These are phyloP conservation scores for Fimicolochytrium jonesii DNA, from an alignment of 192 early-diverging fungal species.

Conservation along the genomic window DNA sequence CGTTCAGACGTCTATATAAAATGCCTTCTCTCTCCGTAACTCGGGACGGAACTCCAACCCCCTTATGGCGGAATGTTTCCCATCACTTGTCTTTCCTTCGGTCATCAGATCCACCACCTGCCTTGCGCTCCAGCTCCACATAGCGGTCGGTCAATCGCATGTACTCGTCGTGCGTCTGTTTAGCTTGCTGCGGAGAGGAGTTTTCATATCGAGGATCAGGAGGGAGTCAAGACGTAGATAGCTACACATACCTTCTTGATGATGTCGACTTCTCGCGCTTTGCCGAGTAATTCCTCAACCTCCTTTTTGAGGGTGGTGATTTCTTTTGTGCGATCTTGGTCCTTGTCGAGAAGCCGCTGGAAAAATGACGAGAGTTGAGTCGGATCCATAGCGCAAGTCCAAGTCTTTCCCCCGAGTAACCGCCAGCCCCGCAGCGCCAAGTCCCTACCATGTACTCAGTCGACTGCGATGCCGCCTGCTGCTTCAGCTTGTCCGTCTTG, in stretches of 20 bases:
- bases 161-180: constrained; percentile 27
- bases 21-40: too few relatives aligned
- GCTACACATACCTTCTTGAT: too few relatives aligned
- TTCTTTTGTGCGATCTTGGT: constrained; percentile 17
- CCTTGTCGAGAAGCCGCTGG: constrained; percentile 21
- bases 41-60: too few relatives aligned
- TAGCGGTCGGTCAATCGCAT: constrained; percentile 34
- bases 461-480: constrained; percentile 33
- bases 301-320: constrained; percentile 15
- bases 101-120: constrained; percentile 6
- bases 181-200: too few relatives aligned
- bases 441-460: constrained; percentile 31
- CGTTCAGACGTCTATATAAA: too few relatives aligned
- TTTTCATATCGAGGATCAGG: too few relatives aligned
- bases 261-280: constrained; percentile 12
- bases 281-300: constrained; percentile 8
- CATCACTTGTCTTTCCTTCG: constrained; percentile 6
- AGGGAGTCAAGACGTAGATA: too few relatives aligned
- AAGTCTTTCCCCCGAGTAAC: not conserved
- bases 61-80: too few relatives aligned
- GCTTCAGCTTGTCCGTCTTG: constrained; percentile 32
- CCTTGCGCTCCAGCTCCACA: constrained; percentile 19
- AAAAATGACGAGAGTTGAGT: not conserved
- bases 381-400: too few relatives aligned
- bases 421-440: not conserved